Conservation (phyloP, 2,329 filamentous ascomycete genomes). For the Hypoxylon sp. region DNA sequence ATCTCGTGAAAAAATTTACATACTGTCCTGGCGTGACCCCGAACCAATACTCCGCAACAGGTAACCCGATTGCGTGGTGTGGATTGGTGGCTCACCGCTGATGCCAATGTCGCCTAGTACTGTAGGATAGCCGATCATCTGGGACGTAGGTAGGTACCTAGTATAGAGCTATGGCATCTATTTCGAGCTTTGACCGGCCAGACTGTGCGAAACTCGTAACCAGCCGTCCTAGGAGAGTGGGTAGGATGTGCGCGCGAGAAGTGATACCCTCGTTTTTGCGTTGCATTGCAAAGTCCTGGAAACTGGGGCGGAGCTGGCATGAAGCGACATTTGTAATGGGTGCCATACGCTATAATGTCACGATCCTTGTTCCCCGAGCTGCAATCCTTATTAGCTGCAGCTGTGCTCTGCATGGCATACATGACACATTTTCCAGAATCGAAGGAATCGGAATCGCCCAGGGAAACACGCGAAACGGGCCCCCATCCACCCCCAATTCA, state of each 20-base stretch:
- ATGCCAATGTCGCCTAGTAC: slow-evolving; percentile 36
- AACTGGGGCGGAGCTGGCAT: slow-evolving; percentile 25
- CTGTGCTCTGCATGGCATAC: slow-evolving; percentile 48
- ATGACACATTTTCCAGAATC: slow-evolving; percentile 37
- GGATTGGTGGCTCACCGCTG: slow-evolving; percentile 34
- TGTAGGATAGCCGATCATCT: slow-evolving; percentile 38
- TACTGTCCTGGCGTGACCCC: slow-evolving; percentile 9
- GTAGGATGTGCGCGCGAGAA: slow-evolving; percentile 19
- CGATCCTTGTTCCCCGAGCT: slow-evolving; percentile 41
- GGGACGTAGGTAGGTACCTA: no score
- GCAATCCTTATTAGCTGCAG: slow-evolving; percentile 47
- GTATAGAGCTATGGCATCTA: not conserved
- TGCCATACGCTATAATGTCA: slow-evolving; percentile 21
- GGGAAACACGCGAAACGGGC: slow-evolving; percentile 30
- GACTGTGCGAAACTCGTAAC: slow-evolving; percentile 20
- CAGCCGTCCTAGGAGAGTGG: slow-evolving; percentile 11
- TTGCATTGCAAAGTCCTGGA: slow-evolving; percentile 25
- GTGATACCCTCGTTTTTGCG: slow-evolving; percentile 32
- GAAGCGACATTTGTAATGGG: slow-evolving; percentile 29
- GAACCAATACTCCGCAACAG: slow-evolving; percentile 19
- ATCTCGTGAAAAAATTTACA: slow-evolving; percentile 8
- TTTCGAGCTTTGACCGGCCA: slow-evolving; percentile 26
- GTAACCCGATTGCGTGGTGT: slow-evolving; percentile 22
- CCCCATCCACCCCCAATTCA: slow-evolving; percentile 33
- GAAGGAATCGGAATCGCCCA: slow-evolving; percentile 29